These are phyloP conservation scores for Hibiscus mutabilis DNA, from an alignment of 345 rosid species.

Conservation along the genomic window DNA sequence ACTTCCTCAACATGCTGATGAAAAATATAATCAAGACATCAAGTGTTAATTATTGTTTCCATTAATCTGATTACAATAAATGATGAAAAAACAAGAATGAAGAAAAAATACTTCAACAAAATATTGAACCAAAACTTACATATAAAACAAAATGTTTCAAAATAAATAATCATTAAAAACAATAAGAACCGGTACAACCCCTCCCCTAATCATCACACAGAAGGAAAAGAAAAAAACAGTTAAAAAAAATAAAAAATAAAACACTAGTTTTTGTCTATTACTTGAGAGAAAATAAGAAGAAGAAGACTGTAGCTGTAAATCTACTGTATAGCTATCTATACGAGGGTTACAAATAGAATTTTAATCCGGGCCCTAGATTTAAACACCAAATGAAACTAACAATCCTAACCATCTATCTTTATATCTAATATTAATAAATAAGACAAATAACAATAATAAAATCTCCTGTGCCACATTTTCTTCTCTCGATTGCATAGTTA, in stretches of 20 bases:
- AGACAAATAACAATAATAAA: no score
- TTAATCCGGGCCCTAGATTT: neutral
- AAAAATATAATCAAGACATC: neutral
- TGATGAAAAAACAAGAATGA: no score
- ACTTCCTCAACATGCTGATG: slow-evolving; percentile 69
- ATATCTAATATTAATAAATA: no score
- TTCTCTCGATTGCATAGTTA: slow-evolving; percentile 1
- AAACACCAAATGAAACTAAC: neutral
- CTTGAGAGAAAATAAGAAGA: neutral
- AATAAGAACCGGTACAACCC: neutral
- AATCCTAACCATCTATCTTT: neutral
- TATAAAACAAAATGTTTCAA: neutral
- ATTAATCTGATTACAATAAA: neutral
- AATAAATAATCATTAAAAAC: neutral
- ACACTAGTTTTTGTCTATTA: neutral
- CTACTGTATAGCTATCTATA: neutral
- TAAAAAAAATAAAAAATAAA: no score
- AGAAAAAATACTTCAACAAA: neutral
- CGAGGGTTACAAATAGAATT: neutral
- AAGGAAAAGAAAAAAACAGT: no score
- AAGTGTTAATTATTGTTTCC: neutral
- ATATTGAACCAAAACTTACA: neutral
- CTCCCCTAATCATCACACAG: neutral
- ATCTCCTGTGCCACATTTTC: neutral
- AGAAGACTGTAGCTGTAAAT: neutral